Percentiles rank a stretch among this genome's conserved stretches.
phyloP scores from a whole-genome alignment of 345 rosid genomes.

The Mallotus nudiflorus region DNA sequence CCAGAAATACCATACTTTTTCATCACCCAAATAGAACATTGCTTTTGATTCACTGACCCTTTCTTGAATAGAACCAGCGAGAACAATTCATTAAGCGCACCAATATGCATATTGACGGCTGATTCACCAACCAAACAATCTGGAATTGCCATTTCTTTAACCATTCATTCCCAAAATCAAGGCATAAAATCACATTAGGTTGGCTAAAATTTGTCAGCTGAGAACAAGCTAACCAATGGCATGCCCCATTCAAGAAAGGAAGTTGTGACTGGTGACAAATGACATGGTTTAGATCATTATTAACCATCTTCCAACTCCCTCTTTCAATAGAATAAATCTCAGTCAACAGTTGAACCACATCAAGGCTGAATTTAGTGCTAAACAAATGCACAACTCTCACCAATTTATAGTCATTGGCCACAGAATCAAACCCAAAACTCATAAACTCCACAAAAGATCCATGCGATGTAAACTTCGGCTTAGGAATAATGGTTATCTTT shows the following conservation, averaged over 20 bases:
- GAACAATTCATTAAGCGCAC: background rate
- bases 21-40: background rate
- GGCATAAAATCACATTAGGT: background rate
- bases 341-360: background rate
- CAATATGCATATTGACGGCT: background rate
- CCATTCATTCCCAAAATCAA: background rate
- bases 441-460: too few relatives aligned
- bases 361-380: too few relatives aligned
- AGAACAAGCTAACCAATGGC: background rate
- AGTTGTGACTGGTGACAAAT: background rate
- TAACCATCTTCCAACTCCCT: background rate
- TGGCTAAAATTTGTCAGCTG: background rate
- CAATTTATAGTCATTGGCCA: background rate
- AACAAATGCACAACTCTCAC: background rate
- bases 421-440: conserved; percentile 8
- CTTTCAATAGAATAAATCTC: background rate
- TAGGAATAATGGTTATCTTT: too few relatives aligned
- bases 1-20: background rate
- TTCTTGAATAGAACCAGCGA: background rate
- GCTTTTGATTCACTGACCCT: background rate
- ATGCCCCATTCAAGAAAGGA: conserved; percentile 1
- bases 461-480: too few relatives aligned
- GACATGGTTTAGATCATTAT: background rate
- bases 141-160: background rate
- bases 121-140: background rate